Base-by-base conservation (phyloP, 2,329 filamentous ascomycete species). In the Cytospora paraplurivora region DNA sequence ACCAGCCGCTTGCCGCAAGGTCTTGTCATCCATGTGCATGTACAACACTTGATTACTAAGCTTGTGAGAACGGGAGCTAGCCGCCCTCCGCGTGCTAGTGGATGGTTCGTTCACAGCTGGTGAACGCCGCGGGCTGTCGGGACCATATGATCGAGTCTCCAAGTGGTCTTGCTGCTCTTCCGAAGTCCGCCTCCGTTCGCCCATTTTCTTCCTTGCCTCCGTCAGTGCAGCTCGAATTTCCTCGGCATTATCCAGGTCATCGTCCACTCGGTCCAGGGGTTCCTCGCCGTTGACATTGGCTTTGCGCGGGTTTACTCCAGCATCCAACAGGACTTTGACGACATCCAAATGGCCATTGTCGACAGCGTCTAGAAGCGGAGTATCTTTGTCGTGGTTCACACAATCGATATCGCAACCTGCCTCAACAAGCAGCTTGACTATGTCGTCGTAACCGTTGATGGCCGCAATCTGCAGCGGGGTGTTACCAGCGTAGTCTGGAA, bases 401-500 rank as follows among this genome's bases (percentile, higher is more conserved):
- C 85, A 94, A 71, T 97, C 91, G 53, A 95, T 83, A 62, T 91
- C 89, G 76, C 93, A 97, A 38, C 92, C 91, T 67, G 92, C 88
- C 10, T 91, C 86, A 66, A 99, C 87, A 47, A 99, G 79, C 59
- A 96, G 89, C 73, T 91, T 88, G 47, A 98, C 95, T 62, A 98
- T 93, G 61, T 95, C 86, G 37, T 88, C 88, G 74, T 89, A 91
- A 7, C 95, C 95, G 72, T 95, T 90, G 63, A 99, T 82, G 37
- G 93, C 88, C 38, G 95, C 94, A 68, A 97, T 95, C 75, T 99
- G 95, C 38, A 99, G 81, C 32, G 95, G 95, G 1, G 94, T 96
- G 71, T 98, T 98, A n/a, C 92, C 92, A 15, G 95, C 95, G 73
- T 97, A 96, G 72, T 99, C 95, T 32, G 91, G 87, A 63, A 93